A percentile compares a stretch with the other conserved stretches of the same genome.
phyloP scores from a whole-genome alignment of 1,284 basidiomycete genomes.

The Sanghuangporus weigelae region DNA sequence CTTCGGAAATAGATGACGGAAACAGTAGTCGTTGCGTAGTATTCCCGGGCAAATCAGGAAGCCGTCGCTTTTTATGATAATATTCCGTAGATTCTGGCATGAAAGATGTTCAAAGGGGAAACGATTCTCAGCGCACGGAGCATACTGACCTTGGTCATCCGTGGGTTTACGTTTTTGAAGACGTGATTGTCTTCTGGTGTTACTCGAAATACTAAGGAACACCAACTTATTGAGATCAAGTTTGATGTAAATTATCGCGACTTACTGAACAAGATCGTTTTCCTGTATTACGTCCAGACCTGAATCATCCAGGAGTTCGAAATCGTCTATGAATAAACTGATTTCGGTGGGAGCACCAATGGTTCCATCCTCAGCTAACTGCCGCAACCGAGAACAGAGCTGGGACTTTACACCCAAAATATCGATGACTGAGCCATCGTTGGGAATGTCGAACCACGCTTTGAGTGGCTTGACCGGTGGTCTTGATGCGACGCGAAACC shows the following conservation, averaged over 20 bases:
- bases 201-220: constrained; percentile 3
- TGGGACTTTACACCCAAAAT: constrained; percentile 9
- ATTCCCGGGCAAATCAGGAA: neutral
- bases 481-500: constrained; percentile 16
- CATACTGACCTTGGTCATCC: neutral
- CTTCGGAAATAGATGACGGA: too few species aligned
- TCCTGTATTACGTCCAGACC: constrained; percentile 12
- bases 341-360: neutral
- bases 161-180: constrained; percentile 6
- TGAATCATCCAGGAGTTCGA: constrained; percentile 15
- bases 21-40: neutral
- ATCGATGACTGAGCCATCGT: neutral
- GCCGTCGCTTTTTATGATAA: constrained; percentile 3
- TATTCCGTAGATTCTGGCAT: neutral
- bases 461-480: constrained; percentile 11
- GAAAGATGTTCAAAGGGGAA: neutral
- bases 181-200: neutral
- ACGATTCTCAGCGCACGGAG: neutral
- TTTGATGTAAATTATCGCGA: neutral
- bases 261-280: constrained; percentile 17
- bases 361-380: constrained; percentile 1
- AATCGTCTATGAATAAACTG: constrained; percentile 14
- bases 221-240: neutral
- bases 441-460: constrained; percentile 16
- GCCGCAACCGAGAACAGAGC: constrained; percentile 8